Conservation (phyloP, 2,329 filamentous ascomycete genomes). For the Rhinocladiella mackenziei region DNA sequence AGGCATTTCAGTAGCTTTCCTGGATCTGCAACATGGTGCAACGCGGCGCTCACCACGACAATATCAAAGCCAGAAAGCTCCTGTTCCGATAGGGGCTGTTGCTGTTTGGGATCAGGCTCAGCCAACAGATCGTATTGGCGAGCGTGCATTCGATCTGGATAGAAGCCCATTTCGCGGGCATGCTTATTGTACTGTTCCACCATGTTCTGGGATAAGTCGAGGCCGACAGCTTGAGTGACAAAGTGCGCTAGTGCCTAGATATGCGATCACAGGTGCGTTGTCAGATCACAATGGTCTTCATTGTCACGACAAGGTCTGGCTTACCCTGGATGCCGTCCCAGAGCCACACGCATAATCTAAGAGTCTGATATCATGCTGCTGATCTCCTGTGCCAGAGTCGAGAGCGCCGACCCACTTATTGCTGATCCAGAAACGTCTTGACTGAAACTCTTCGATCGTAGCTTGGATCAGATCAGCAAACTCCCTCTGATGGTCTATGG, state of each 20-base stretch:
- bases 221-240: slow-evolving; percentile 59
- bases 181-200: slow-evolving; percentile 61
- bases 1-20: slow-evolving; percentile 56
- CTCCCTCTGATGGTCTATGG: not conserved
- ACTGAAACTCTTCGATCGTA: not conserved
- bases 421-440: not conserved
- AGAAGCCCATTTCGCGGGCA: slow-evolving; percentile 50
- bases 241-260: slow-evolving; percentile 59
- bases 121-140: slow-evolving; percentile 55
- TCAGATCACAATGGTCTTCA: too few relatives aligned
- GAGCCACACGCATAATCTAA: not conserved
- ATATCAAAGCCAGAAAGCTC: slow-evolving; percentile 62
- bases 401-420: not conserved
- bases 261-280: too few relatives aligned
- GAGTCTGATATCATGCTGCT: not conserved
- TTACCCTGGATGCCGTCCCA: not conserved
- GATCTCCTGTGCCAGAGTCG: not conserved
- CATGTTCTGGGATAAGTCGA: slow-evolving; percentile 69
- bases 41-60: slow-evolving; percentile 57
- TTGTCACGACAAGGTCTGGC: too few relatives aligned
- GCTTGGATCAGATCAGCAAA: not conserved
- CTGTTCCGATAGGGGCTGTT: slow-evolving; percentile 54
- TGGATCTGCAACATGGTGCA: slow-evolving; percentile 65
- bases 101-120: slow-evolving; percentile 48
- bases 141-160: slow-evolving; percentile 53